A percentile compares a stretch with the other conserved stretches of the same genome.
These are phyloP conservation scores for Elongisporangium prolatum DNA, from an alignment of 352 stramenopile species.

Conservation along the genomic window DNA sequence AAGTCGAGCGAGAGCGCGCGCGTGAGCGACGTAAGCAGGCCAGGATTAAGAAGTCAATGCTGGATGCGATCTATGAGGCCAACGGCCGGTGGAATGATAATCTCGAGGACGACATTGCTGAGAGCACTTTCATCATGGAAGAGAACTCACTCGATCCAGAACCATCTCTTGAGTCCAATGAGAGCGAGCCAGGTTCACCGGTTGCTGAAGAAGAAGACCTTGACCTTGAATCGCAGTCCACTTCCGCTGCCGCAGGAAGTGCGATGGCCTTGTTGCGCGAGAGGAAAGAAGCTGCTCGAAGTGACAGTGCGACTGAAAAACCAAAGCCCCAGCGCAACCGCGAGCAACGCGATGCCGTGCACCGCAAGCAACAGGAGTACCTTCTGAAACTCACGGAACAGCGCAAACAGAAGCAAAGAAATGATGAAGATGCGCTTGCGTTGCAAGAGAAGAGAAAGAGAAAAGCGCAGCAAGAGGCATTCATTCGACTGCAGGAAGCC, in stretches of 20 bases:
- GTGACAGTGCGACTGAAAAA: slow-evolving; percentile 18
- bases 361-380: slow-evolving; percentile 71
- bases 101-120: slow-evolving; percentile 6
- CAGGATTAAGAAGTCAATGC: slow-evolving; percentile 46
- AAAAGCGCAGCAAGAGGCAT: slow-evolving; percentile 49
- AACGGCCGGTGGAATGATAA: slow-evolving; percentile 22
- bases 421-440: slow-evolving; percentile 56
- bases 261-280: slow-evolving; percentile 2
- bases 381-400: slow-evolving; percentile 53
- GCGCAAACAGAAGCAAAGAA: slow-evolving; percentile 58
- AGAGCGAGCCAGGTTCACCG: neutral
- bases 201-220: neutral
- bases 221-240: neutral
- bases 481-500: slow-evolving; percentile 51
- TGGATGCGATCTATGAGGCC: slow-evolving; percentile 49
- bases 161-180: neutral
- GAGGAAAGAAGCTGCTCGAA: slow-evolving; percentile 7
- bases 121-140: neutral
- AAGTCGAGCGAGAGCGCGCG: slow-evolving; percentile 42
- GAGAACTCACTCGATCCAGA: neutral
- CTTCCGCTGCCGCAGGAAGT: neutral
- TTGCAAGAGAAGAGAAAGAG: slow-evolving; percentile 49
- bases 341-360: slow-evolving; percentile 41
- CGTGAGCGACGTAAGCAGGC: slow-evolving; percentile 46
- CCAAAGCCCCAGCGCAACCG: slow-evolving; percentile 31